Percentiles rank a stretch among this genome's conserved stretches.
phyloP scores from a whole-genome alignment of 306 rosid species.

The Pyrus pyrifolia region DNA sequence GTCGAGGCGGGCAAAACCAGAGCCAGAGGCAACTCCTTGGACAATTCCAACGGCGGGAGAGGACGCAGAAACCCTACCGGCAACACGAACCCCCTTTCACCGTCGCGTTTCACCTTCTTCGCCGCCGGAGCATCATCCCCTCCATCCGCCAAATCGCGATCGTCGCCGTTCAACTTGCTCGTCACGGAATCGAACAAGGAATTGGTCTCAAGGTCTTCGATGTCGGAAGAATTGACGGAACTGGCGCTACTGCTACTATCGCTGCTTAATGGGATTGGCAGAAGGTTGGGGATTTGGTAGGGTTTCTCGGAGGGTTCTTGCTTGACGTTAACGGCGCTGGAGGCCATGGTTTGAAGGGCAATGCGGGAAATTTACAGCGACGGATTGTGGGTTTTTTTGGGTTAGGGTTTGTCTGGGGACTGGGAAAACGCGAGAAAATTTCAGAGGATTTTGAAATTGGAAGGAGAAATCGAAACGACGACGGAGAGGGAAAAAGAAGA shows the following conservation, averaged over 20 bases:
- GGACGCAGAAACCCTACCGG: constrained; percentile 47
- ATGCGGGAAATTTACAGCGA: neutral
- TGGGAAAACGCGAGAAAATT: neutral
- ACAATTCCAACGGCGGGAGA: constrained; percentile 20
- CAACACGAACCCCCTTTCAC: constrained; percentile 16
- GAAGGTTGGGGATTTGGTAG: neutral
- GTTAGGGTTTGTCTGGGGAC: neutral
- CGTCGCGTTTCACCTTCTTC: constrained; percentile 15
- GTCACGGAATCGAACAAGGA: neutral
- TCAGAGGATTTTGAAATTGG: neutral
- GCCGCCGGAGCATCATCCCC: constrained; percentile 2
- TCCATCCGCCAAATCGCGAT: constrained; percentile 1
- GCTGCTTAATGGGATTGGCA: constrained; percentile 35
- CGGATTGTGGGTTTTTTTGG: neutral
- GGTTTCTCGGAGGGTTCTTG: neutral
- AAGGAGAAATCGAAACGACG: neutral
- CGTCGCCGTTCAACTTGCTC: neutral
- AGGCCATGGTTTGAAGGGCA: neutral
- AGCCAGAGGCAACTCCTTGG: neutral
- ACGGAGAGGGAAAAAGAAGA: neutral
- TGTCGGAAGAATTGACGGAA: constrained; percentile 21
- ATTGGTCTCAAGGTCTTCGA: neutral
- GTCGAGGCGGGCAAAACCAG: neutral
- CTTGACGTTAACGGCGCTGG: constrained; percentile 8
- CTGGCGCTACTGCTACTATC: constrained; percentile 23